These are phyloP conservation scores for Fomitopsis pinicola DNA, from an alignment of 1,284 basidiomycete species.

Conservation along the genomic window DNA sequence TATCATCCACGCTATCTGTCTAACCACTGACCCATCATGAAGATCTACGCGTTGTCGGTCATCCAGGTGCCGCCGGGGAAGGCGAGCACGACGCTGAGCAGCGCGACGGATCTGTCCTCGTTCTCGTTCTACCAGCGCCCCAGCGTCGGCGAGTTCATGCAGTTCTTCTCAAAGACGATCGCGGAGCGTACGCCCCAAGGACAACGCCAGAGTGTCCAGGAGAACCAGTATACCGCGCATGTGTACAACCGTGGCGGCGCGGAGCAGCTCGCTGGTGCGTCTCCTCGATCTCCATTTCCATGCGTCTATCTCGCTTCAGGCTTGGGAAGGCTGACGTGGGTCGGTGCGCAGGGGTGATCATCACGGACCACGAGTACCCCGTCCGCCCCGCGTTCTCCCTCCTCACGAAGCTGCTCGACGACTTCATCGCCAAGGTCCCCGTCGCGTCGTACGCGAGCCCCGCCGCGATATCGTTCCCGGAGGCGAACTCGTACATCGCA, in stretches of 20 bases:
- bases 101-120: constrained; percentile 81
- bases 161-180: constrained; percentile 91
- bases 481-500: constrained; percentile 76
- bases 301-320: background rate
- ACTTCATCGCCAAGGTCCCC: constrained; percentile 82
- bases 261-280: constrained; percentile 75
- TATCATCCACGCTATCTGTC: background rate
- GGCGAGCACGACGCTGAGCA: constrained; percentile 62
- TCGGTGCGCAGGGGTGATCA: constrained; percentile 68
- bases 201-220: constrained; percentile 91
- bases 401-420: constrained; percentile 91
- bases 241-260: constrained; percentile 84
- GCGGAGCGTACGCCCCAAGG: constrained; percentile 85
- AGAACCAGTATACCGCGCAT: constrained; percentile 93
- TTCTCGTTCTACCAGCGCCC: constrained; percentile 95
- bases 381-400: constrained; percentile 95
- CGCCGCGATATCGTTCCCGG: constrained; percentile 61
- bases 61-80: constrained; percentile 53
- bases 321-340: background rate
- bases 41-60: constrained; percentile 67
- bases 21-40: constrained; percentile 40
- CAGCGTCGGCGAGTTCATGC: constrained; percentile 84
- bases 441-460: constrained; percentile 63
- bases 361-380: constrained; percentile 96
- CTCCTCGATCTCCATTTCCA: background rate